Evolutionary conservation across 2,329 filamentous ascomycete genomes (phyloP), one percentile per base, ranked within the genome.

Genomic region (Clarireedia monteithiana): DNA sequence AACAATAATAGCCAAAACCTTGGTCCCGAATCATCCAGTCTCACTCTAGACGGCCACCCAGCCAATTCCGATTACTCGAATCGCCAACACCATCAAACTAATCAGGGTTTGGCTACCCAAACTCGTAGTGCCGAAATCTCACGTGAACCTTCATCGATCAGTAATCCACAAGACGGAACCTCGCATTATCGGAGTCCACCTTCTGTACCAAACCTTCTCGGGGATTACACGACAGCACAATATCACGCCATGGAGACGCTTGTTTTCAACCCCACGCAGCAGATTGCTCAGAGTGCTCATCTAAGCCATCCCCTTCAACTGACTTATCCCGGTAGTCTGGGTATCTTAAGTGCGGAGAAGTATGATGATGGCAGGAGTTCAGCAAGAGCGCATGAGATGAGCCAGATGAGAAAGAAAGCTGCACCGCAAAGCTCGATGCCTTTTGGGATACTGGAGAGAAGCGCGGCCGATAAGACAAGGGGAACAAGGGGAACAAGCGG

Each of bases 301-400:
- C 58, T 64, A 56, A 56, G 59, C 42, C 27, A 50, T 2, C 17
- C 55, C 6, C 63, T 58, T 24, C 57, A 55, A 9, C 48, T 36
- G 57, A 54, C 24, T 59, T 59, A 40, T 56, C 55, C 7, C 58
- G 55, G 42, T 50, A 60, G 48, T 51, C 53, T 68, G 24, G 58
- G 62, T n/a, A 76, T 78, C 47, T 69, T 79, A 50, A 75, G 70
- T 62, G 75, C 75, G 44, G 75, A 78, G 65, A 69, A 71, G 39
- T 78, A 75, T 59, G 67, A 74, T 60, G 70, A 72, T 57, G 71
- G 70, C 30, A 62, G 64, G 56, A 60, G 51, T 58, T 52, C 54
- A 55, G 60, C 51, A 24, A 53, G 55, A 55, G 55, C 48, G 51
- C 46, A 48, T 57, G 59, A 62, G 51, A 30, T 42, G 5, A 52